These are phyloP conservation scores for Luffa acutangula DNA, from an alignment of 306 rosid species.

Conservation along the genomic window DNA sequence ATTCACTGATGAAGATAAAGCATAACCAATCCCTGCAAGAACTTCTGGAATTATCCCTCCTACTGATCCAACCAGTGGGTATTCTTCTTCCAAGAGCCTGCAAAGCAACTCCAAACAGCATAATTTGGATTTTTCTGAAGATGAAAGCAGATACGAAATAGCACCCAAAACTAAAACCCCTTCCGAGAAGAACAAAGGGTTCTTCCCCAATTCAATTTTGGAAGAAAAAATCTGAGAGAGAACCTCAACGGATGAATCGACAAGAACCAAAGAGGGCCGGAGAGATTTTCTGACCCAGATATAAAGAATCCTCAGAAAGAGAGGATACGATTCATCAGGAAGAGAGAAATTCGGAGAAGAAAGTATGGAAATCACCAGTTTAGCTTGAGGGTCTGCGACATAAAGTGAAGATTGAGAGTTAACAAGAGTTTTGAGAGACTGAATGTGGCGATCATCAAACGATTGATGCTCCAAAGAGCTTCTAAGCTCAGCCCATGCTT, in stretches of 20 bases:
- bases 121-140: conserved; percentile 36
- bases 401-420: conserved; percentile 60
- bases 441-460: conserved; percentile 34
- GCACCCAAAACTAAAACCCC: conserved; percentile 53
- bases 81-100: conserved; percentile 28
- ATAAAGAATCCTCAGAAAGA: conserved; percentile 53
- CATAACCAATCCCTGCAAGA: conserved; percentile 83
- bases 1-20: conserved; percentile 50
- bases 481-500: conserved; percentile 72
- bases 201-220: conserved; percentile 22
- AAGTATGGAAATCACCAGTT: conserved; percentile 51
- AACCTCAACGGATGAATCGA: conserved; percentile 37
- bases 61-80: conserved; percentile 24
- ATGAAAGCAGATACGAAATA: conserved; percentile 37
- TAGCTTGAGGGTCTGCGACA: conserved; percentile 81
- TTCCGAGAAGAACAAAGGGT: conserved; percentile 35
- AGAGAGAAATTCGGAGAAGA: conserved; percentile 34
- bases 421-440: conserved; percentile 49
- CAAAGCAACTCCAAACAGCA: conserved; percentile 41
- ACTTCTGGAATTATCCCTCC: conserved; percentile 40
- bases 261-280: conserved; percentile 31
- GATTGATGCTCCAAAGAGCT: conserved; percentile 36
- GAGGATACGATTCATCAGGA: conserved; percentile 39
- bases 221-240: conserved; percentile 25
- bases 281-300: conserved; percentile 69